Conservation (phyloP, 805 yeast genomes). For the Sugiyamaella americana region DNA sequence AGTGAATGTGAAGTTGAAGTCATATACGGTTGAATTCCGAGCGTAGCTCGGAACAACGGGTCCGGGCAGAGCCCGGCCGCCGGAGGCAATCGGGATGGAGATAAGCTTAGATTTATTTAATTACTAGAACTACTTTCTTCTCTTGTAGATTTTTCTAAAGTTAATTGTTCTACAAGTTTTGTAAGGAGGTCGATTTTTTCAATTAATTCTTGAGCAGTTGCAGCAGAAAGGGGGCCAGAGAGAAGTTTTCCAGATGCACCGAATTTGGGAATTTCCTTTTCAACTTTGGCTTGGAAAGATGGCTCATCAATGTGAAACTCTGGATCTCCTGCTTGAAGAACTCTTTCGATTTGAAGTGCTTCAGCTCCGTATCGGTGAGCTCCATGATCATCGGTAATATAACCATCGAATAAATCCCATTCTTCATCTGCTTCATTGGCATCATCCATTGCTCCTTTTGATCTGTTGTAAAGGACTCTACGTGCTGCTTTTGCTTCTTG, state of each 20-base stretch:
- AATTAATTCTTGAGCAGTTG: conserved; percentile 10
- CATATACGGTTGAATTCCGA: too few species aligned
- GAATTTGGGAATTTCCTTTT: conserved; percentile 52
- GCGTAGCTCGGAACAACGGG: background rate
- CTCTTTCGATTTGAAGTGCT: conserved; percentile 37
- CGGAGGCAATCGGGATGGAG: background rate
- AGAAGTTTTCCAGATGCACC: too few species aligned
- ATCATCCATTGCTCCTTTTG: conserved; percentile 61
- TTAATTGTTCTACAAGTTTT: background rate
- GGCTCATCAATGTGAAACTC: conserved; percentile 48
- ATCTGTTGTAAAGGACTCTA: conserved; percentile 65
- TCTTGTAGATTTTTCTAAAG: background rate
- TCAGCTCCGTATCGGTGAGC: conserved; percentile 32
- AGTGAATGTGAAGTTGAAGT: too few species aligned
- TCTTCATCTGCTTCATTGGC: conserved; percentile 71
- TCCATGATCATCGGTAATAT: conserved; percentile 38
- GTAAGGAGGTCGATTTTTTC: conserved; percentile 19
- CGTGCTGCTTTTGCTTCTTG: conserved; percentile 64
- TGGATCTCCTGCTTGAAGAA: conserved; percentile 65
- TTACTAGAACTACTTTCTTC: too few species aligned
- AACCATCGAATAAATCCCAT: conserved; percentile 83
- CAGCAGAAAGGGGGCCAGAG: background rate
- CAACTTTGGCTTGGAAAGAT: conserved; percentile 48
- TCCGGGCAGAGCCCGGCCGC: background rate
- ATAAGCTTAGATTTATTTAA: too few species aligned